phyloP scores from a whole-genome alignment of 2,329 filamentous ascomycete species.

The Aspergillus sp. region DNA sequence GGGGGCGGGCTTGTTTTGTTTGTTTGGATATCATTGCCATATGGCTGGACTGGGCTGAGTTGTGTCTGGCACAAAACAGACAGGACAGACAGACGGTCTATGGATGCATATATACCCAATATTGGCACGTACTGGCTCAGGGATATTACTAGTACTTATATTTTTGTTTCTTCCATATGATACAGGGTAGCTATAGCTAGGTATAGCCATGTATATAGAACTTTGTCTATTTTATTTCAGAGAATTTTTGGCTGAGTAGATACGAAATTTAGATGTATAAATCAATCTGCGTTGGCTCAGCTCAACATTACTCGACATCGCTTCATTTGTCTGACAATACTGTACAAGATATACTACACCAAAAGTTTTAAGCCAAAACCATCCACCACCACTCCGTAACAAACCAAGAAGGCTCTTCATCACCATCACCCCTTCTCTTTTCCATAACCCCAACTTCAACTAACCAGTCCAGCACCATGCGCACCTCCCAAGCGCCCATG shows the following conservation, averaged over 20 bases:
- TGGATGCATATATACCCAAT: not conserved
- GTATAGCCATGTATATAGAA: not conserved
- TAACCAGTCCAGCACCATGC: conserved; percentile 44
- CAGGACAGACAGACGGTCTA: not conserved
- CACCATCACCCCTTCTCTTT: conserved; percentile 8
- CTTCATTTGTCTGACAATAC: not conserved
- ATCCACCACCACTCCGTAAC: conserved; percentile 46
- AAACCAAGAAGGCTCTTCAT: conserved; percentile 28
- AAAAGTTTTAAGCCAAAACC: conserved; percentile 21
- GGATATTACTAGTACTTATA: too few relatives aligned
- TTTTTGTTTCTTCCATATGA: not conserved
- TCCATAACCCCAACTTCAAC: conserved; percentile 24
- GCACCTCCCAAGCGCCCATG: conserved; percentile 45
- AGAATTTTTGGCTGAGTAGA: not conserved
- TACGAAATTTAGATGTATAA: not conserved
- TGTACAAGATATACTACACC: not conserved
- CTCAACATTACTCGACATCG: too few relatives aligned
- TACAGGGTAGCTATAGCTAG: not conserved
- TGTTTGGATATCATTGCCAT: not conserved
- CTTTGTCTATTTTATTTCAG: not conserved
- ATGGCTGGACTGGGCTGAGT: not conserved
- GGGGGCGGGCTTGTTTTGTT: not conserved
- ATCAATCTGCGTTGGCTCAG: too few relatives aligned
- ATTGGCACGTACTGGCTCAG: not conserved
- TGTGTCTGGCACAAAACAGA: not conserved